Evolutionary conservation across 106 monocot species (phyloP).

Genomic region (Posidonia australis): DNA sequence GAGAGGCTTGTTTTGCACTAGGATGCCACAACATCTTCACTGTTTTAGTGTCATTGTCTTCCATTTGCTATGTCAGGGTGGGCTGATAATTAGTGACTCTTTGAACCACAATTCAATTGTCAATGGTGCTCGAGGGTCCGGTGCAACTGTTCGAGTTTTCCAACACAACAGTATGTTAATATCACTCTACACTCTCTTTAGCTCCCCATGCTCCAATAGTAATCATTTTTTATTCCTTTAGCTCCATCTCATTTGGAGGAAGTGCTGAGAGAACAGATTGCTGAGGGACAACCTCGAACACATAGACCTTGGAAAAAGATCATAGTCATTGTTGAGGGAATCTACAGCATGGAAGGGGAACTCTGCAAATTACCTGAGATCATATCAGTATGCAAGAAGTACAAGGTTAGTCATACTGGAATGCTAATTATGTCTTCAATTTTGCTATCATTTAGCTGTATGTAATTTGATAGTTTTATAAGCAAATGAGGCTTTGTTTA

Average conservation of each 20-base stretch:
- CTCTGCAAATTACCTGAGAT: constrained; percentile 97
- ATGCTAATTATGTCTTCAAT: constrained; percentile 2
- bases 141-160: constrained; percentile 89
- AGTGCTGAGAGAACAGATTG: constrained; percentile 89
- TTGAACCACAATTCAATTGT: constrained; percentile 98
- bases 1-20: too few species aligned
- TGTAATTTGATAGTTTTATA: too few species aligned
- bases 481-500: too few species aligned
- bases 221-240: constrained; percentile 16
- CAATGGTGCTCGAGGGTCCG: constrained; percentile 93
- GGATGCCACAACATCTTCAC: too few species aligned
- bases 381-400: constrained; percentile 94
- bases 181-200: neutral
- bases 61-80: constrained; percentile 37
- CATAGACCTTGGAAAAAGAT: constrained; percentile 98
- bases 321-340: constrained; percentile 93
- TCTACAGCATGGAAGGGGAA: constrained; percentile 99
- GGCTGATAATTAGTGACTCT: constrained; percentile 90
- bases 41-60: neutral
- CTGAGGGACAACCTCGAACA: constrained; percentile 86
- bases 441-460: too few species aligned
- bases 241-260: constrained; percentile 93
- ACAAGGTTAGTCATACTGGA: constrained; percentile 47
- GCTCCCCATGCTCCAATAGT: neutral
- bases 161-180: constrained; percentile 77